Percentiles rank a stretch among this genome's conserved stretches.
Conservation (phyloP, 306 rosid species). For the Mimosa bimucronata region DNA sequence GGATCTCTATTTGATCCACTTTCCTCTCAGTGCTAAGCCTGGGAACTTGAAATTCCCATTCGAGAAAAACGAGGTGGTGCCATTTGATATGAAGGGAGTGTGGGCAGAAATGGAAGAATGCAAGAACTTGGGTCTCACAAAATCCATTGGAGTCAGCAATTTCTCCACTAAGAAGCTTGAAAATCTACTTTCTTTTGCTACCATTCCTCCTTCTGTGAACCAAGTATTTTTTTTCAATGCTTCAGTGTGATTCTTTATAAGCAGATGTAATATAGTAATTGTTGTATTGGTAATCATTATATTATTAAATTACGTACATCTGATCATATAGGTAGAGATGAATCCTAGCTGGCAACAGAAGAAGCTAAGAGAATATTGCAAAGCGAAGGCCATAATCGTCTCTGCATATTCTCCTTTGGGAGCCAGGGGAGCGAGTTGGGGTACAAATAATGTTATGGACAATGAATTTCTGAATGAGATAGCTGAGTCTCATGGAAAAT, state of each 20-base stretch:
- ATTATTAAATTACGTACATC: too few species aligned
- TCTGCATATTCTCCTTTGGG: constrained; percentile 62
- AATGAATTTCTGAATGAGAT: constrained; percentile 42
- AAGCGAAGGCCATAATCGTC: constrained; percentile 44
- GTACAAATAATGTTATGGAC: constrained; percentile 43
- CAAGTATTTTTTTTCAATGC: not conserved
- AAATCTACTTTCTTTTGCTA: constrained; percentile 40
- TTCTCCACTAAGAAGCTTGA: constrained; percentile 48
- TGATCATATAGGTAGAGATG: constrained; percentile 58
- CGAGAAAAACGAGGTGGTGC: constrained; percentile 12
- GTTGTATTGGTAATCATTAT: too few species aligned
- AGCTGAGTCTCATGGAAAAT: constrained; percentile 41
- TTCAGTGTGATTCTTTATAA: too few species aligned
- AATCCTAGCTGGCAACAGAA: constrained; percentile 57
- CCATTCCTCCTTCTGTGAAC: not conserved
- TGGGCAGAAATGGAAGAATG: constrained; percentile 53
- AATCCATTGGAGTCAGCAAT: constrained; percentile 55
- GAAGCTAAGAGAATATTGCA: constrained; percentile 46
- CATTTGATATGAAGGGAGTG: constrained; percentile 47
- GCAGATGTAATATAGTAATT: too few species aligned
- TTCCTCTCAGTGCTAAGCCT: constrained; percentile 47
- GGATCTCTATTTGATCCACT: constrained; percentile 52
- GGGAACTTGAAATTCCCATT: constrained; percentile 26
- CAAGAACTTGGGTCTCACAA: constrained; percentile 44
- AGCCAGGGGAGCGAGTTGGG: constrained; percentile 44